These are phyloP conservation scores for Paramecium sonneborni DNA, from an alignment of 73 alveolate genomes.

Conservation along the genomic window DNA sequence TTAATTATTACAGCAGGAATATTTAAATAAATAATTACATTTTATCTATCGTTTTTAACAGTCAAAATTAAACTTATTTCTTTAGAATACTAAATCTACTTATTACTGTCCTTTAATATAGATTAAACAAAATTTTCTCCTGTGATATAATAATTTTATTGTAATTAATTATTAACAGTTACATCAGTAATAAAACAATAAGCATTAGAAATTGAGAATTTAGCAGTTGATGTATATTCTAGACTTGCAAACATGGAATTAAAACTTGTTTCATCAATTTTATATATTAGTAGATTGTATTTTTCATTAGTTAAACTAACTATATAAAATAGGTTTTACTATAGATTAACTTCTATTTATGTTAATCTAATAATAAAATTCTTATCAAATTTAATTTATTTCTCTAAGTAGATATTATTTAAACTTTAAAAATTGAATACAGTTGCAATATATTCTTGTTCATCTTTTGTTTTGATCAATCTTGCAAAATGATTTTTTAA, in stretches of 20 bases:
- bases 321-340: neutral
- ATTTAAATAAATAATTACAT: neutral
- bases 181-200: neutral
- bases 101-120: neutral
- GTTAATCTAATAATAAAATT: neutral
- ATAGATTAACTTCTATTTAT: neutral
- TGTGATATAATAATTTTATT: neutral
- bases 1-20: neutral
- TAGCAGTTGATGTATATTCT: neutral
- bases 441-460: neutral
- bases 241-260: neutral
- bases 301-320: neutral
- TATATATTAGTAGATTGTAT: neutral
- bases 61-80: neutral
- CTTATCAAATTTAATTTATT: neutral
- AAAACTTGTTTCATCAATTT: neutral
- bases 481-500: neutral
- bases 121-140: neutral
- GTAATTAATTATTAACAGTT: neutral
- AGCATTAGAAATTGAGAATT: neutral
- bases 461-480: neutral
- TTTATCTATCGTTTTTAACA: neutral
- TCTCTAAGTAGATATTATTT: neutral
- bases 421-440: neutral
- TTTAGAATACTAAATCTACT: neutral